These are phyloP conservation scores for Phyllosticta ampelicida DNA, from an alignment of 2,329 filamentous ascomycete genomes.

Conservation along the genomic window DNA sequence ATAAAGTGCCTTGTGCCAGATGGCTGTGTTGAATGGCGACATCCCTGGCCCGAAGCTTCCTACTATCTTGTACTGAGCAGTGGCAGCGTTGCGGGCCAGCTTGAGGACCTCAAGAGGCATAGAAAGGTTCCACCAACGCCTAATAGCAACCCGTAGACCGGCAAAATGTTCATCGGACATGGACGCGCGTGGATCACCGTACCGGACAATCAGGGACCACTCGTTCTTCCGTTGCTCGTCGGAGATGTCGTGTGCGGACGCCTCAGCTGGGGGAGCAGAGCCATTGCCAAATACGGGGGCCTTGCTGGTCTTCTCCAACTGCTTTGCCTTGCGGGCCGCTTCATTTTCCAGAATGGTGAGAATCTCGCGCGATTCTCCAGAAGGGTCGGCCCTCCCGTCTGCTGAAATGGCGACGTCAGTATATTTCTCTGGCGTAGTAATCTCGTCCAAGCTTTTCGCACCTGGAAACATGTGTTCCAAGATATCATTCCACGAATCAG, in stretches of 20 bases:
- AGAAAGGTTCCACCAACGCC: not conserved
- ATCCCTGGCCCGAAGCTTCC: not conserved
- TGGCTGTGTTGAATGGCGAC: not conserved
- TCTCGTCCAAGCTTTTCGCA: not conserved
- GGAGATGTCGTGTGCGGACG: not conserved
- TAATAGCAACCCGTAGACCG: not conserved
- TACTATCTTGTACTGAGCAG: fast-evolving
- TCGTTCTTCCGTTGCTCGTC: not conserved
- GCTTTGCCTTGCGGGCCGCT: no score
- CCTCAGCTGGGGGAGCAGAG: not conserved
- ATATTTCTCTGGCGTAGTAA: not conserved
- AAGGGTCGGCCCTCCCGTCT: not conserved
- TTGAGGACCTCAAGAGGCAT: not conserved
- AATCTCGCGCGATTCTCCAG: not conserved
- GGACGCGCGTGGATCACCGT: not conserved
- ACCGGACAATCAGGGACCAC: not conserved
- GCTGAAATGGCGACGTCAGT: not conserved
- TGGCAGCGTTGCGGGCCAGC: not conserved
- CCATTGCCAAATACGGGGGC: not conserved
- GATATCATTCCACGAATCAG: not conserved
- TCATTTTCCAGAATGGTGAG: not conserved
- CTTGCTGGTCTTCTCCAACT: not conserved
- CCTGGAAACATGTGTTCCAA: not conserved
- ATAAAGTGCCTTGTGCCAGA: not conserved
- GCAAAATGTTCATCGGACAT: not conserved